A percentile compares a stretch with the other conserved stretches of the same genome.
Conservation (phyloP, 495 filamentous ascomycete genomes). For the Tuber indicum region DNA sequence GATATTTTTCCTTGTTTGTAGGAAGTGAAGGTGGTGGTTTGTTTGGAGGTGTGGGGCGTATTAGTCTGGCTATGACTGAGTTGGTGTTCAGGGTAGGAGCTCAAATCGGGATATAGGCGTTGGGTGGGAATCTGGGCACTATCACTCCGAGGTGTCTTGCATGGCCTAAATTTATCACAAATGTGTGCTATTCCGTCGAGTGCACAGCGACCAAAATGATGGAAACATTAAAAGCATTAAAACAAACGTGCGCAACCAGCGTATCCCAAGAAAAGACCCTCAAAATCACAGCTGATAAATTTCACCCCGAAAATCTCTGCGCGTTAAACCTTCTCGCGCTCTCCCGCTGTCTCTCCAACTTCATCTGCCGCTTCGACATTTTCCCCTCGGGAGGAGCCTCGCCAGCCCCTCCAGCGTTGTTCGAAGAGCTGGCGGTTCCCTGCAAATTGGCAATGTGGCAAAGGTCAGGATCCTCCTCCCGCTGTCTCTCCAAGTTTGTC, state of each 20-base stretch:
- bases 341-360: slow-evolving; percentile 40
- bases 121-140: not conserved
- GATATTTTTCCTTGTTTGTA: too few relatives aligned
- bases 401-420: not conserved
- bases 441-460: not conserved
- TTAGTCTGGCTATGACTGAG: not conserved
- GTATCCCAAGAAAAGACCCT: not conserved
- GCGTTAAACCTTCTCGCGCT: not conserved
- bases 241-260: not conserved
- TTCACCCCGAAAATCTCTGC: not conserved
- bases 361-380: slow-evolving; percentile 10
- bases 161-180: not conserved
- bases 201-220: not conserved
- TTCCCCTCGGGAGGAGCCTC: slow-evolving; percentile 6
- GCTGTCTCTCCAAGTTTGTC: too few relatives aligned
- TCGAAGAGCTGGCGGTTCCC: not conserved
- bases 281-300: not conserved
- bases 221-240: not conserved
- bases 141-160: not conserved
- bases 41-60: too few relatives aligned
- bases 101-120: not conserved
- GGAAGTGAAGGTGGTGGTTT: not conserved
- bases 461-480: slow-evolving; percentile 10
- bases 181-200: not conserved
- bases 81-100: not conserved